Base-by-base conservation (phyloP, 345 rosid genomes). In the Hirschfeldia incana region DNA sequence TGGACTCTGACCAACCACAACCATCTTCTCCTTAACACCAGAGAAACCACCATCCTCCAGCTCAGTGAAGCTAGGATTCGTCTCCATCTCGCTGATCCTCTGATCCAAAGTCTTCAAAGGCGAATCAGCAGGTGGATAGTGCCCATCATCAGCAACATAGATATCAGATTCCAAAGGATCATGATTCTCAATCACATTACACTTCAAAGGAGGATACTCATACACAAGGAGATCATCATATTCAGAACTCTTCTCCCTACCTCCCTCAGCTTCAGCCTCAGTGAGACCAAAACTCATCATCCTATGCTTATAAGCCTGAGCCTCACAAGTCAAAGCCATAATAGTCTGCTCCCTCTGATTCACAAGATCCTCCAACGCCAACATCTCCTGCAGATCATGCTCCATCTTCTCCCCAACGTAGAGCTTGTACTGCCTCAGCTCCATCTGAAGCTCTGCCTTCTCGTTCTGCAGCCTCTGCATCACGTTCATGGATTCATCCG, bases 201-300 rank as follows among this genome's bases (percentile, higher is more conserved):
- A 96, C 73, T 81, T 93, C n/a, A 96, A 63, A 71, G 92, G 92
- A 21, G 99, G 99, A 65, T 96, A 96, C 21, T 91, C 88, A 73
- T 76, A 84, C 0, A 21, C 30, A 44, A 88, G 87, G 33, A 78
- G 83, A 49, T 88, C 93, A 70, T 84, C 88, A 44, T 75, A 65
- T 61, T 83, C 78, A 59, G 72, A 81, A 72, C 88, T 75, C 81
- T 64, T 86, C 7, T 87, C 91, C 39, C 87, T 7, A 5, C 37
- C 37, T 5, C 49, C 90, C 6, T 87, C 95, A 53, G 88, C 91
- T 85, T 96, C 99, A 2, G 83, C 85, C 73, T 96, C 97, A 0
- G 95, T 84, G 4, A 96, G 84, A 28, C 98, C 99, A 42, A 71
- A 92, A 70, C 99, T 93, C 92, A 96, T 75, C 99, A 93, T 88